Evolutionary conservation across 2,329 filamentous ascomycete genomes (phyloP).

Genomic region (Fusarium agapanthi): DNA sequence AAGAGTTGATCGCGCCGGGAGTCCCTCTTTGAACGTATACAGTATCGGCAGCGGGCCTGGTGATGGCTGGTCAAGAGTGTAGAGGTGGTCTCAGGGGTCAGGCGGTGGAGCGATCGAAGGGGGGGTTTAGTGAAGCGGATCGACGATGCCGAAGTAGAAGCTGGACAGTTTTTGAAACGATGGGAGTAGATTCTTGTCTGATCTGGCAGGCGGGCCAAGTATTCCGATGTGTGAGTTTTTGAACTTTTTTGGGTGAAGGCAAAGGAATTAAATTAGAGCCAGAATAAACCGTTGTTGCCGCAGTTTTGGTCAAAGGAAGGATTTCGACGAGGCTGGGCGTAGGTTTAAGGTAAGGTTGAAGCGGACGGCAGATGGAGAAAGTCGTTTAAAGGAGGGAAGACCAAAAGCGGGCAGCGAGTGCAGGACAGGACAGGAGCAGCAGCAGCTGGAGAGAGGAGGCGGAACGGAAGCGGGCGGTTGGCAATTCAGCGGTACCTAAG

Average conservation of each 20-base stretch:
- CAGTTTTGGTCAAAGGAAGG: conserved; percentile 15
- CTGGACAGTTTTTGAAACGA: background rate
- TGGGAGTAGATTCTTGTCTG: background rate
- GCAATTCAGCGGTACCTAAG: conserved; percentile 16
- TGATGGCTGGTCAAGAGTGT: conserved; percentile 23
- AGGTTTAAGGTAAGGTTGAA: conserved; percentile 26
- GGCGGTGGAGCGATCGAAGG: conserved; percentile 43
- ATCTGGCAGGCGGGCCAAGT: conserved; percentile 32
- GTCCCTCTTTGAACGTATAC: conserved; percentile 19
- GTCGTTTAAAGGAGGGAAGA: conserved; percentile 36
- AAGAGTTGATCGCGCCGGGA: conserved; percentile 1
- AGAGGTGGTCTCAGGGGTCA: conserved; percentile 32
- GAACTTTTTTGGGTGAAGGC: background rate
- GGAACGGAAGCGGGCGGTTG: conserved; percentile 27
- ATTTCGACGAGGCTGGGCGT: conserved; percentile 32
- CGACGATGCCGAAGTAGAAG: conserved; percentile 23
- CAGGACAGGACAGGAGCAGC: background rate
- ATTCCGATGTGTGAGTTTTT: conserved; percentile 14
- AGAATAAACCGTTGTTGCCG: conserved; percentile 1
- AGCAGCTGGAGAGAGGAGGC: conserved; percentile 10
- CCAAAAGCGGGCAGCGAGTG: background rate
- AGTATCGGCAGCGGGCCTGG: conserved; percentile 9
- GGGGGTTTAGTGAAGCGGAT: conserved; percentile 34
- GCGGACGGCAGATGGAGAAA: conserved; percentile 29
- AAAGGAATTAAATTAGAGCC: conserved; percentile 8